Percentiles rank a stretch among this genome's conserved stretches.
Conservation (phyloP, 768 basidiomycete genomes). For the Boletus insuetus region DNA sequence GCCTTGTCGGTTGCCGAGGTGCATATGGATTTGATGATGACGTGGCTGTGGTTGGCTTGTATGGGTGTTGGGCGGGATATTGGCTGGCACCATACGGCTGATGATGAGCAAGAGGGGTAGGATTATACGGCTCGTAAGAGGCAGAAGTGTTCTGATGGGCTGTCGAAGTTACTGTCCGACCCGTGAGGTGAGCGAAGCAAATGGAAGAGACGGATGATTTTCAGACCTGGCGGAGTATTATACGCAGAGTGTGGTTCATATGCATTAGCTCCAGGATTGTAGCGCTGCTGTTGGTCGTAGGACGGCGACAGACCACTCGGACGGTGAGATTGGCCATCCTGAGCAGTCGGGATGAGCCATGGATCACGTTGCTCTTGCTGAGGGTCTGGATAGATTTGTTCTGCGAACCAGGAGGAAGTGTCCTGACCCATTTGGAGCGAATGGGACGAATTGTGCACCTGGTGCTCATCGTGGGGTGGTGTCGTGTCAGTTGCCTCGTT, state of each 20-base stretch:
- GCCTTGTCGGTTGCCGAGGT: constrained; percentile 13
- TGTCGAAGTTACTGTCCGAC: constrained; percentile 10
- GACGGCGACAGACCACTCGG: constrained; percentile 11
- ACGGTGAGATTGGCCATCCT: constrained; percentile 17
- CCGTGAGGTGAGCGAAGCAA: constrained; percentile 5
- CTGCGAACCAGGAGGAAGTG: constrained; percentile 39
- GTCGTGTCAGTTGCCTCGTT: constrained; percentile 33
- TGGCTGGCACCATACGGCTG: constrained; percentile 15
- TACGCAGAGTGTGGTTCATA: constrained; percentile 23
- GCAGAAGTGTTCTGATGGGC: constrained; percentile 11
- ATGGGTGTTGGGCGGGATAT: constrained; percentile 29
- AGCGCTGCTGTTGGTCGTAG: constrained; percentile 31
- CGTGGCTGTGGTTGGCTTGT: constrained; percentile 29
- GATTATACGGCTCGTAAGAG: constrained; percentile 26
- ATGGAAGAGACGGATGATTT: not conserved
- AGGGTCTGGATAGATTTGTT: constrained; percentile 29
- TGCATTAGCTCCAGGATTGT: constrained; percentile 29
- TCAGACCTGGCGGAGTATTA: constrained; percentile 26
- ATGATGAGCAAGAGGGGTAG: constrained; percentile 16
- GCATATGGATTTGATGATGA: constrained; percentile 22
- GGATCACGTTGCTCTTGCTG: constrained; percentile 25
- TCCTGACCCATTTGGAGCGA: constrained; percentile 34
- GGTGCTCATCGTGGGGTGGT: constrained; percentile 25
- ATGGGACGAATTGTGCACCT: constrained; percentile 21
- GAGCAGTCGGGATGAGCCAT: constrained; percentile 26